Percentiles rank a stretch among this genome's conserved stretches.
Evolutionary conservation across 2,329 filamentous ascomycete species (phyloP).

Genomic region (Aureobasidium lini): DNA sequence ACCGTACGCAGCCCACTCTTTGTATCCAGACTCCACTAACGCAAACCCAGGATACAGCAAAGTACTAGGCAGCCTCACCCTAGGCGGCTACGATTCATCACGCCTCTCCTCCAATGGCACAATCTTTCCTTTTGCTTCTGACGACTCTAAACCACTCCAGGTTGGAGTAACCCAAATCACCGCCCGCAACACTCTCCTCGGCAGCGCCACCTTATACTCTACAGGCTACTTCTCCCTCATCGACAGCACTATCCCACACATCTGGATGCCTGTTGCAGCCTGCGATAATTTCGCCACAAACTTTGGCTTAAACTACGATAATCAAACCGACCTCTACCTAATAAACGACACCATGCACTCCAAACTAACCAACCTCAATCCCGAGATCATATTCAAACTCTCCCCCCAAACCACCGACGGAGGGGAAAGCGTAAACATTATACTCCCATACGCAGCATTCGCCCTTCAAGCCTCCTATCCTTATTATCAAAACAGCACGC

Average conservation of each 20-base stretch:
- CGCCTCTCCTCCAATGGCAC: slow-evolving; percentile 55
- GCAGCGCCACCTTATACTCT: slow-evolving; percentile 31
- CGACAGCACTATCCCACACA: slow-evolving; percentile 32
- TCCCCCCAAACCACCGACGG: slow-evolving; percentile 30
- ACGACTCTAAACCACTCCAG: slow-evolving; percentile 50
- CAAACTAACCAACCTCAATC: slow-evolving; percentile 28
- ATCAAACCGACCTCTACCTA: slow-evolving; percentile 28
- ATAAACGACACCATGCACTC: slow-evolving; percentile 31
- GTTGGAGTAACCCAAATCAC: slow-evolving; percentile 47
- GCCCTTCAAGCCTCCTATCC: slow-evolving; percentile 39
- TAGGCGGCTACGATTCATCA: slow-evolving; percentile 63
- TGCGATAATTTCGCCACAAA: slow-evolving; percentile 29
- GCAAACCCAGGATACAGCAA: slow-evolving; percentile 29
- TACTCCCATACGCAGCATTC: slow-evolving; percentile 42
- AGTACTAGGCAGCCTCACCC: slow-evolving; percentile 45
- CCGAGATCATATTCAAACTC: slow-evolving; percentile 38
- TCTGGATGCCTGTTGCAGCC: slow-evolving; percentile 32
- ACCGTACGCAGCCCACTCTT: slow-evolving; percentile 13
- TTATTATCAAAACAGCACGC: slow-evolving; percentile 53
- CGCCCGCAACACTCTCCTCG: slow-evolving; percentile 25
- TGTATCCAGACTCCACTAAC: slow-evolving; percentile 14
- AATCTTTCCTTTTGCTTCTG: slow-evolving; percentile 49
- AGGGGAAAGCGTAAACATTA: slow-evolving; percentile 34
- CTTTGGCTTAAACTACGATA: slow-evolving; percentile 32
- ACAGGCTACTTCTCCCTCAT: slow-evolving; percentile 38